These are phyloP conservation scores for Kazachstania kunashirensis DNA, from an alignment of 805 yeast genomes.

Conservation along the genomic window DNA sequence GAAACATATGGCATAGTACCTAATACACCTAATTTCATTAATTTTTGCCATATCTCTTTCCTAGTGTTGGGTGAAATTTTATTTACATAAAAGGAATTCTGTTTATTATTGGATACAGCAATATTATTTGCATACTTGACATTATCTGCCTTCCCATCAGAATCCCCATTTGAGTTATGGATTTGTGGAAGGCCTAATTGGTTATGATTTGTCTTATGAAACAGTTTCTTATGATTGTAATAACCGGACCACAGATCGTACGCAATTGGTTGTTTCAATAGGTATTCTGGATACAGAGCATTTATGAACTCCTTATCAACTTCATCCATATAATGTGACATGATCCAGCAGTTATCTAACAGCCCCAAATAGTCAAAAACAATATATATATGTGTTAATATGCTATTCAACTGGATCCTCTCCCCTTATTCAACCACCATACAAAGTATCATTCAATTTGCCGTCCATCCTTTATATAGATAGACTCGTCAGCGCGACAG, in stretches of 20 bases:
- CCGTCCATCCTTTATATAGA: no score
- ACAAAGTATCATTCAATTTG: no score
- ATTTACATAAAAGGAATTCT: neutral
- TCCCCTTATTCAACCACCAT: no score
- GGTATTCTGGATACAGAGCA: constrained; percentile 23
- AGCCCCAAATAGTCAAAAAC: no score
- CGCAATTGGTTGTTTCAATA: constrained; percentile 28
- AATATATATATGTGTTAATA: no score
- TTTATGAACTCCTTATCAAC: constrained; percentile 21
- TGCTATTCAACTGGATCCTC: no score
- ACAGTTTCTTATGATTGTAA: constrained; percentile 19
- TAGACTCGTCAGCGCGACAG: no score
- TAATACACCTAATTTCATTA: constrained; percentile 25
- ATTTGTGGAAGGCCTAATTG: neutral
- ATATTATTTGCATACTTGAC: neutral
- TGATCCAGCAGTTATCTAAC: no score
- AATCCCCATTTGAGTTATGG: neutral
- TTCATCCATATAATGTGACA: constrained; percentile 20
- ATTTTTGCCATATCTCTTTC: constrained; percentile 27
- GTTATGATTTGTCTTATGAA: constrained; percentile 8
- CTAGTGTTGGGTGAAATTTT: constrained; percentile 8
- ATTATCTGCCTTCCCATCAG: neutral
- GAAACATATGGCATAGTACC: constrained; percentile 27
- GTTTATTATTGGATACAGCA: no score
- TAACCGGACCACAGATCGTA: constrained; percentile 22